These are phyloP conservation scores for Penicillium vulpinum DNA, from an alignment of 2,329 filamentous ascomycete genomes.

Conservation along the genomic window DNA sequence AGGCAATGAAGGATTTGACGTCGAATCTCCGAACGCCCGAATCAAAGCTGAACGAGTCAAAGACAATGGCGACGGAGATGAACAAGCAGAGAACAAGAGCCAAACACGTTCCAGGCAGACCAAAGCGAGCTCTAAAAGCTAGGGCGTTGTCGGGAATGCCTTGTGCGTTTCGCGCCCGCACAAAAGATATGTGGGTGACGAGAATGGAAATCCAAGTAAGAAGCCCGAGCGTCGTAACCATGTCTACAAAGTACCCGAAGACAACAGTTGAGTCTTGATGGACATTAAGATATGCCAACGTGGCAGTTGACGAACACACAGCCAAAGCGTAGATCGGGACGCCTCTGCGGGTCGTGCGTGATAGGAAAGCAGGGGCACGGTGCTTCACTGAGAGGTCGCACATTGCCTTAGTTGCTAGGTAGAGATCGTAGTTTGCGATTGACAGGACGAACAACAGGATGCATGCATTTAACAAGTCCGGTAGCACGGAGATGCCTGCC, in stretches of 20 bases:
- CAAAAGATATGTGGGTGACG: constrained; percentile 66
- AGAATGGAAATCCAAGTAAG: constrained; percentile 68
- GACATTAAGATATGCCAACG: constrained; percentile 68
- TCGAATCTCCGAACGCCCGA: constrained; percentile 56
- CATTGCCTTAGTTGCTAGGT: constrained; percentile 69
- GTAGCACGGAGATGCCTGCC: constrained; percentile 63
- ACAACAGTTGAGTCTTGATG: constrained; percentile 55
- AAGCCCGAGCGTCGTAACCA: constrained; percentile 65
- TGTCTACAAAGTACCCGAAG: constrained; percentile 65
- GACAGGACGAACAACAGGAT: constrained; percentile 74
- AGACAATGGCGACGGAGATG: constrained; percentile 79
- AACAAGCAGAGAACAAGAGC: constrained; percentile 69
- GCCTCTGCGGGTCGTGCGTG: constrained; percentile 66
- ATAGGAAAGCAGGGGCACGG: constrained; percentile 69
- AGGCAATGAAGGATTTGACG: constrained; percentile 72
- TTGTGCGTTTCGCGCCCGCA: constrained; percentile 62
- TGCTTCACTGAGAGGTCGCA: constrained; percentile 71
- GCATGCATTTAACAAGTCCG: constrained; percentile 69
- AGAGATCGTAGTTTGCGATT: constrained; percentile 73
- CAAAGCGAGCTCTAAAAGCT: constrained; percentile 69
- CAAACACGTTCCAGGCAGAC: constrained; percentile 65
- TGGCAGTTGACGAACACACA: constrained; percentile 60
- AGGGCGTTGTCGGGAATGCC: constrained; percentile 56
- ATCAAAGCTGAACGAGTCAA: constrained; percentile 61
- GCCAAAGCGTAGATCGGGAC: constrained; percentile 68